Base-by-base conservation (phyloP, 1,284 basidiomycete genomes). In the Boletus smithii region DNA sequence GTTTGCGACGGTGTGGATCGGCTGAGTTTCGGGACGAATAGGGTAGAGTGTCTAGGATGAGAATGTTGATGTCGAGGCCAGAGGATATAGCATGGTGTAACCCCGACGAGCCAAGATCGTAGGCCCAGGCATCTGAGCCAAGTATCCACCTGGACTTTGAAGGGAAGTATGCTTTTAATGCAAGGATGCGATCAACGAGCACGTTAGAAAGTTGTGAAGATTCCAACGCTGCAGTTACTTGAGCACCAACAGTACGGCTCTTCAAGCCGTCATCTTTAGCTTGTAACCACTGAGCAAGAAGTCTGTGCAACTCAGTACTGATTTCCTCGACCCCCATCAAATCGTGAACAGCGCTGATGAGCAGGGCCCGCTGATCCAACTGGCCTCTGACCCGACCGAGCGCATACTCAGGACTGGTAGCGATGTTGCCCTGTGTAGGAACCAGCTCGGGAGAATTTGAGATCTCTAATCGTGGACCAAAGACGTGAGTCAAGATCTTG, bases 81-180 rank as follows among this genome's bases (percentile, higher is more conserved):
- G 92, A 95, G 18, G 94, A 84, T 48, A 97, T 89, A 56, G 88
- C 86, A 61, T 98, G 95, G 69, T 99, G 95, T 37, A 98, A 75
- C 54, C 95, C 95, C 3, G 93, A 95, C n/a, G 93, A 85, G 36
- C 95, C 95, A 40, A 97, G 82, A 69, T 98, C 95, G 65, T 95
- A 93, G 0, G 95, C 89, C 95, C 95, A 99, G 0, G 92, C 88
- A 66, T 99, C 95, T 40, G 92, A 97, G 20, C 95, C 94, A 57
- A 98, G 87, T 67, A 99, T 98, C 95, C 95, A 99, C 48, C 91
- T 78, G 1, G 89, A 91, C 36, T 74, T 73, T 13, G 81, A 72
- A 37, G 78, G 70, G 58, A 95, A 81, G 57, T 85, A 79, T 27
- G 77, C 68, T 26, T 77, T 75, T 16, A 85, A 72, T 8, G 77